These are phyloP conservation scores for Fusarium veterinarium DNA, from an alignment of 2,329 filamentous ascomycete genomes.

Conservation along the genomic window DNA sequence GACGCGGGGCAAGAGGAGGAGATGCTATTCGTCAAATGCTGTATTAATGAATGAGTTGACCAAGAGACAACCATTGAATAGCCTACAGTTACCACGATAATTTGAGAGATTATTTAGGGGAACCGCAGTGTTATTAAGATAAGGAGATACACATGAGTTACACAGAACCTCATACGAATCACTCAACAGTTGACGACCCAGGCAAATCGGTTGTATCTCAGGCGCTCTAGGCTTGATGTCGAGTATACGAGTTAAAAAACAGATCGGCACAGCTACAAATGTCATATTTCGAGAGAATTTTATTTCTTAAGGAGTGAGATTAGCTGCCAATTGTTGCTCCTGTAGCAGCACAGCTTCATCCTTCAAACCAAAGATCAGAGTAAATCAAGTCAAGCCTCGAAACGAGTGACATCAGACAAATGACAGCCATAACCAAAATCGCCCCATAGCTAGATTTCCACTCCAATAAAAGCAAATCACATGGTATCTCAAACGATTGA, in stretches of 20 bases:
- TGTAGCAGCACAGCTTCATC: not conserved
- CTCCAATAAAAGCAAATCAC: slow-evolving; percentile 7
- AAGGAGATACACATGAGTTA: not conserved
- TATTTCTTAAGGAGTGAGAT: not conserved
- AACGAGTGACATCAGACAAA: slow-evolving; percentile 21
- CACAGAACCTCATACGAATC: not conserved
- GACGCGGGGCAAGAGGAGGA: slow-evolving; percentile 27
- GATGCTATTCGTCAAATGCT: slow-evolving; percentile 15
- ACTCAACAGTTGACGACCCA: not conserved
- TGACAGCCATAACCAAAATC: slow-evolving; percentile 3
- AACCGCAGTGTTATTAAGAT: not conserved
- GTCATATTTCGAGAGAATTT: not conserved
- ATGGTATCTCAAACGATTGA: slow-evolving; percentile 35
- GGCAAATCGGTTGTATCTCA: not conserved
- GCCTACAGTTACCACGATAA: not conserved
- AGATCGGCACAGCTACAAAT: not conserved
- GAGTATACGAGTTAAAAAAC: not conserved
- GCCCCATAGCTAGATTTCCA: not conserved
- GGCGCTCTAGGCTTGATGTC: not conserved
- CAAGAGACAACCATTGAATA: not conserved
- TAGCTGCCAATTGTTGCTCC: slow-evolving; percentile 4
- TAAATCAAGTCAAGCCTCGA: not conserved
- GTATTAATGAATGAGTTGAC: slow-evolving; percentile 1
- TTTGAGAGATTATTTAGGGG: not conserved
- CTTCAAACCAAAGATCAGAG: not conserved